A percentile compares a stretch with the other conserved stretches of the same genome.
Evolutionary conservation across 805 yeast species (phyloP).

Genomic region (Myxozyma vanderwaltii): DNA sequence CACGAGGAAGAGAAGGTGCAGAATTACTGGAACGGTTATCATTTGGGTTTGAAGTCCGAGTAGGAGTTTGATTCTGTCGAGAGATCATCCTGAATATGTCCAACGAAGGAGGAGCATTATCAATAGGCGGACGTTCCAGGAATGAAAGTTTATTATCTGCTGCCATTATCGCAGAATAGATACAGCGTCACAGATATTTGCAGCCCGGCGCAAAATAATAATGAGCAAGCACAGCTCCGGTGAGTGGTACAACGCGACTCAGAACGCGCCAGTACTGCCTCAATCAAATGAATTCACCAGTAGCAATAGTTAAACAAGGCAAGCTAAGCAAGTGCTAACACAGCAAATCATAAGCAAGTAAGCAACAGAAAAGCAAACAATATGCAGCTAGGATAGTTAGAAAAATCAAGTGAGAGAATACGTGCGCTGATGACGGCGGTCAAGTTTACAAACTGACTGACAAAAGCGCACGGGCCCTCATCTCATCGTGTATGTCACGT

Average conservation of each 20-base stretch:
- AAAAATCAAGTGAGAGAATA: too few relatives aligned
- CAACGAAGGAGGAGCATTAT: slow-evolving; percentile 1
- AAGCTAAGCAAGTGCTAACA: neutral
- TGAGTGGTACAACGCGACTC: neutral
- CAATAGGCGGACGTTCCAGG: neutral
- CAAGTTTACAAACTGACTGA: neutral
- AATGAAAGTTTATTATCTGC: neutral
- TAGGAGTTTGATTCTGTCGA: neutral
- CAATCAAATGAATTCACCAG: neutral
- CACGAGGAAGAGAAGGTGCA: neutral
- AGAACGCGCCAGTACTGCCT: neutral
- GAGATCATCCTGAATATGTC: slow-evolving; percentile 12
- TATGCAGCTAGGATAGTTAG: neutral
- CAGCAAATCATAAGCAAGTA: neutral
- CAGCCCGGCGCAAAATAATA: neutral
- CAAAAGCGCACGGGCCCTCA: slow-evolving; percentile 6
- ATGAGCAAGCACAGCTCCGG: neutral
- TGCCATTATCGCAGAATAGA: neutral
- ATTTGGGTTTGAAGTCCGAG: neutral
- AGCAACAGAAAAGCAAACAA: too few relatives aligned
- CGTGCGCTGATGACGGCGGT: too few relatives aligned
- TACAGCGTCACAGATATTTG: too few relatives aligned
- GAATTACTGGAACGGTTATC: neutral
- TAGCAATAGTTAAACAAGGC: neutral
- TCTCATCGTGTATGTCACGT: slow-evolving; percentile 1